Percentiles rank a stretch among this genome's conserved stretches.
phyloP scores from a whole-genome alignment of 306 rosid species.

The Crotalaria pallida region DNA sequence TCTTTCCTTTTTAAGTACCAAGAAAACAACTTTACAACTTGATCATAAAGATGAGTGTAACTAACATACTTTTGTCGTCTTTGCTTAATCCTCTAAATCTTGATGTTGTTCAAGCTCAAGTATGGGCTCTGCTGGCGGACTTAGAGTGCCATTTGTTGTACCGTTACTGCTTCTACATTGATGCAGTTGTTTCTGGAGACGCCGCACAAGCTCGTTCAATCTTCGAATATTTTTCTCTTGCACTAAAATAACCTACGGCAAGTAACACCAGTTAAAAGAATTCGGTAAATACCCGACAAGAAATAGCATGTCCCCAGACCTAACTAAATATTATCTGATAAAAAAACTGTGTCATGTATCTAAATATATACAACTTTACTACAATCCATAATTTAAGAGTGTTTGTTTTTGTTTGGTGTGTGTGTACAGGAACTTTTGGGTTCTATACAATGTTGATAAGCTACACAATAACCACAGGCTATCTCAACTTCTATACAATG shows the following conservation, averaged over 20 bases:
- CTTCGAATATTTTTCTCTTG: constrained; percentile 71
- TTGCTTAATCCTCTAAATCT: constrained; percentile 38
- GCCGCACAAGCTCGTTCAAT: constrained; percentile 54
- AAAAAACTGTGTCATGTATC: neutral
- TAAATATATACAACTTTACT: neutral
- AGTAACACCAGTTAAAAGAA: neutral
- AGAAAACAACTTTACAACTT: constrained; percentile 7
- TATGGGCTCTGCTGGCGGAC: constrained; percentile 30
- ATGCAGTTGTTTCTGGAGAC: constrained; percentile 52
- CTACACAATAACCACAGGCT: too few relatives aligned
- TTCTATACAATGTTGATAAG: neutral
- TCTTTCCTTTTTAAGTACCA: constrained; percentile 8
- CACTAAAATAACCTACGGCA: constrained; percentile 53
- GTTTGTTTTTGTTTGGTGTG: too few relatives aligned
- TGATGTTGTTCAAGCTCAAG: constrained; percentile 41
- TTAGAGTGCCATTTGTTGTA: constrained; percentile 32
- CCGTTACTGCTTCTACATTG: constrained; percentile 44
- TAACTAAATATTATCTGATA: neutral
- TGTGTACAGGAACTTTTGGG: neutral
- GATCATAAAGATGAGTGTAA: neutral
- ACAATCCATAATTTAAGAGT: neutral
- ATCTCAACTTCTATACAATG: too few relatives aligned
- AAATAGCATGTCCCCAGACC: neutral
- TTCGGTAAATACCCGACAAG: neutral
- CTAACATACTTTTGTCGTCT: neutral